Conservation (phyloP, 345 rosid genomes). For the Linum tenue region DNA sequence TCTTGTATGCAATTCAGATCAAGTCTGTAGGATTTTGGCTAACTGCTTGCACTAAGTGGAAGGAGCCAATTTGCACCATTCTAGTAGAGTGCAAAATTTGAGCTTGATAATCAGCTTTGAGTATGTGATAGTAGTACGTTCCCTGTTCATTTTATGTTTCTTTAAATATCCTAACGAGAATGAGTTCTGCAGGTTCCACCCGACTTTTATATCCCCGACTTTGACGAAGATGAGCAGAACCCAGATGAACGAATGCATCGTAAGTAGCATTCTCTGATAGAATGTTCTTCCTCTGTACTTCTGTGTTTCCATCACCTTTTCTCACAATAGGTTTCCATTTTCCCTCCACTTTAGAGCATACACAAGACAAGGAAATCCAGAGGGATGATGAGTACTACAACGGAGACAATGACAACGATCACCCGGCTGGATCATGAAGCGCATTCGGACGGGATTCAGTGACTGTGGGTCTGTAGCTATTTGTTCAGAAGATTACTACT, state of each 20-base stretch:
- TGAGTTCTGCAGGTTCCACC: constrained; percentile 69
- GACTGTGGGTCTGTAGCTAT: no score
- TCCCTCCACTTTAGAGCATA: constrained; percentile 50
- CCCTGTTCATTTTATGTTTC: not conserved
- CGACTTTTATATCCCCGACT: constrained; percentile 85
- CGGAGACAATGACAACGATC: constrained; percentile 83
- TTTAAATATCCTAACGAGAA: not conserved
- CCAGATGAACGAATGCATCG: constrained; percentile 82
- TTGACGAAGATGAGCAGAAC: constrained; percentile 82
- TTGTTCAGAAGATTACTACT: no score
- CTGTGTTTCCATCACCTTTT: no score
- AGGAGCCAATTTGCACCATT: no score
- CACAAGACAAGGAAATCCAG: constrained; percentile 78
- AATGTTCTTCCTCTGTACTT: no score
- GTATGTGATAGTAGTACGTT: not conserved
- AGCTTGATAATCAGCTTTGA: no score
- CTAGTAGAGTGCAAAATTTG: no score
- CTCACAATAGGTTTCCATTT: not conserved
- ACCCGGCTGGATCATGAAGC: not conserved
- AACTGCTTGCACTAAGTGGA: no score
- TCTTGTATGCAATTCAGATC: not conserved
- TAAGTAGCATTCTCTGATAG: constrained; percentile 31
- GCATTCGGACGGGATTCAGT: not conserved
- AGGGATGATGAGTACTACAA: constrained; percentile 82
- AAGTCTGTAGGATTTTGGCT: not conserved